Percentiles rank a stretch among this genome's conserved stretches.
Conservation (phyloP, 2,329 filamentous ascomycete genomes). For the Aspergillus flavus region DNA sequence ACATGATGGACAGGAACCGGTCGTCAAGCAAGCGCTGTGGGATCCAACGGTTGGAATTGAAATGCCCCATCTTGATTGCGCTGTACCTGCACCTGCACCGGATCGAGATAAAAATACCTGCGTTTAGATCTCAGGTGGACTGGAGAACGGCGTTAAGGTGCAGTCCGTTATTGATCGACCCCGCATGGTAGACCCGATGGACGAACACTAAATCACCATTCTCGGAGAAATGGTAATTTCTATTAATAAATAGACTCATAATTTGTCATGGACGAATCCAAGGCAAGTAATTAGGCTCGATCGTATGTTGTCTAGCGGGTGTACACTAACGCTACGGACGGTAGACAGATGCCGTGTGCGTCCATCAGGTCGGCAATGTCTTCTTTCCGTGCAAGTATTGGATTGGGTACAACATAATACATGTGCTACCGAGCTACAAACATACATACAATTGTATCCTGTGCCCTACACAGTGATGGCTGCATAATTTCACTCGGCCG, state of each 20-base stretch:
- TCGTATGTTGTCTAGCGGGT: background rate
- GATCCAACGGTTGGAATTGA: background rate
- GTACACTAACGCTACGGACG: background rate
- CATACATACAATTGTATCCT: background rate
- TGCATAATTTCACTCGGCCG: background rate
- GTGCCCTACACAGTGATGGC: background rate
- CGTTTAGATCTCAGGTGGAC: background rate
- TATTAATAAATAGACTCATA: conserved; percentile 1
- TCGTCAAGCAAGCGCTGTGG: background rate
- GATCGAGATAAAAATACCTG: conserved; percentile 1
- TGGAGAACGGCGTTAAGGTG: background rate
- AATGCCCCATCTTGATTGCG: background rate
- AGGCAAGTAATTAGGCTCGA: background rate
- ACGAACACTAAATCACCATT: background rate
- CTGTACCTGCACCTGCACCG: background rate
- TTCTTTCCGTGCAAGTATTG: background rate
- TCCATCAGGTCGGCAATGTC: background rate
- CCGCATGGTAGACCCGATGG: background rate
- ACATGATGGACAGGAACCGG: background rate
- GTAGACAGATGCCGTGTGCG: background rate
- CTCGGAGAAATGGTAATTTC: background rate
- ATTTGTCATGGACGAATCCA: background rate
- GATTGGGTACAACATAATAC: background rate
- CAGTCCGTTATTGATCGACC: conserved; percentile 1
- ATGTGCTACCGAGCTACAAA: background rate